Evolutionary conservation across 768 basidiomycete species (phyloP).

Genomic region (Leccinum barrowsii): DNA sequence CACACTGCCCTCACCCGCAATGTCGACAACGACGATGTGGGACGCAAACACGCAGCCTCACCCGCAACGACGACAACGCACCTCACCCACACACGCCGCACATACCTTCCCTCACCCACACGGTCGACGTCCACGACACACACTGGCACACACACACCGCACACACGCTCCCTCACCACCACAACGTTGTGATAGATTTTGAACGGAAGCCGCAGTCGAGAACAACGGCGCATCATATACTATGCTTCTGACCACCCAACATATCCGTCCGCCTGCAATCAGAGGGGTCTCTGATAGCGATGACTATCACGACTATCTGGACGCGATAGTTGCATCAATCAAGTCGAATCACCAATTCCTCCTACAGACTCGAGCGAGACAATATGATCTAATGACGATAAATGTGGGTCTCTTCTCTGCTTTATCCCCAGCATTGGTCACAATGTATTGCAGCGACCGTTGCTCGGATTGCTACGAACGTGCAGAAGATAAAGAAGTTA

Average conservation of each 20-base stretch:
- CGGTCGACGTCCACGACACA: too few species aligned
- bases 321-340: constrained; percentile 48
- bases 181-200: constrained; percentile 50
- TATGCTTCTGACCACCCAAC: constrained; percentile 63
- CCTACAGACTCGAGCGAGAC: constrained; percentile 42
- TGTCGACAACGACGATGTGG: too few species aligned
- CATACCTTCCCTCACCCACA: too few species aligned
- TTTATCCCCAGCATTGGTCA: background rate
- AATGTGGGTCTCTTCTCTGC: constrained; percentile 15
- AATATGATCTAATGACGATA: too few species aligned
- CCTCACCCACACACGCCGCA: too few species aligned
- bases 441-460: constrained; percentile 16
- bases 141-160: too few species aligned
- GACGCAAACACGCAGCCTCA: too few species aligned
- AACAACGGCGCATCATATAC: constrained; percentile 48
- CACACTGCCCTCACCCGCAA: too few species aligned
- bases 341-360: constrained; percentile 54
- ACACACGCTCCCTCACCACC: too few species aligned
- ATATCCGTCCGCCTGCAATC: constrained; percentile 16
- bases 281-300: constrained; percentile 15
- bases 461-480: constrained; percentile 28
- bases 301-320: constrained; percentile 40
- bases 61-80: too few species aligned
- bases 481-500: constrained; percentile 47
- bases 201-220: constrained; percentile 40